Conservation (phyloP, 805 yeast genomes). For the Ogataea ramenticola region DNA sequence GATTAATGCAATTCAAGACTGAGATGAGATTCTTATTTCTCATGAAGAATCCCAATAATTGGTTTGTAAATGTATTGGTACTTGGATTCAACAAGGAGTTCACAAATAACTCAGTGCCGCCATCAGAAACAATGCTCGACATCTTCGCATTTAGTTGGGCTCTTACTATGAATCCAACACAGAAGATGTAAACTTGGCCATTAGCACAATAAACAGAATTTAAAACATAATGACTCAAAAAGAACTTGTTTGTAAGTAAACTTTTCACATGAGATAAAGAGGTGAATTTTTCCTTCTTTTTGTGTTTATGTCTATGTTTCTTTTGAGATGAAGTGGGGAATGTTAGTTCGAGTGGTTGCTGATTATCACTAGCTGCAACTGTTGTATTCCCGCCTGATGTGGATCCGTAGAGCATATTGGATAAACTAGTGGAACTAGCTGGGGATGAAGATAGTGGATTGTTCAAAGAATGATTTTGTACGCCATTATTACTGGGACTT, state of each 20-base stretch:
- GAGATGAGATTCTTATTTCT: constrained; percentile 10
- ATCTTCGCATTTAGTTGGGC: constrained; percentile 27
- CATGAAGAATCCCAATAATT: background rate
- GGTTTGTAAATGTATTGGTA: background rate
- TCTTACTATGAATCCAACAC: constrained; percentile 66
- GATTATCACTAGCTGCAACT: background rate
- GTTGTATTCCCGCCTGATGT: background rate
- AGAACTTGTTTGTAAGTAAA: constrained; percentile 27
- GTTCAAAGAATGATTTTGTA: no score
- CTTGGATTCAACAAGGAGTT: background rate
- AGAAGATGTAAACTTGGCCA: constrained; percentile 66
- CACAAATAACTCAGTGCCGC: background rate
- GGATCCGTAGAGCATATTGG: background rate
- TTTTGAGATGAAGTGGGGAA: background rate
- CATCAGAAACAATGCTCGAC: background rate
- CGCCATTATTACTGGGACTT: background rate
- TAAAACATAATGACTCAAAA: constrained; percentile 45
- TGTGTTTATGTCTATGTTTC: constrained; percentile 4
- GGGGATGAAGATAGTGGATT: background rate
- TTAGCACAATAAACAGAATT: constrained; percentile 53
- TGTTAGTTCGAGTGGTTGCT: background rate
- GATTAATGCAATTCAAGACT: background rate
- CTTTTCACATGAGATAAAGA: constrained; percentile 16
- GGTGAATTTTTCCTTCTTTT: constrained; percentile 8
- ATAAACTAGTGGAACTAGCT: background rate